Evolutionary conservation across 352 stramenopile species (phyloP).

Genomic region (Pythium graminicola): DNA sequence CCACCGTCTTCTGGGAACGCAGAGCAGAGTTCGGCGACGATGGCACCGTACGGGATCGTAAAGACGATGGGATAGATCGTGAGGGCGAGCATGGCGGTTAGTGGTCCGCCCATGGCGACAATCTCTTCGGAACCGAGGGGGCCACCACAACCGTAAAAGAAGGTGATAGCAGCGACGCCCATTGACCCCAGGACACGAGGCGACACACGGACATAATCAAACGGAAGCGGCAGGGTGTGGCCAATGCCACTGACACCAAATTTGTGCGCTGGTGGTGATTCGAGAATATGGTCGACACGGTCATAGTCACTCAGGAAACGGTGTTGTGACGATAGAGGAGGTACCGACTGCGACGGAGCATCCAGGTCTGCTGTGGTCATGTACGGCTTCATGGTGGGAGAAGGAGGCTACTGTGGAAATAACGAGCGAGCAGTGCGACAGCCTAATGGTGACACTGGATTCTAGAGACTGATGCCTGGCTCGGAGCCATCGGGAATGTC

Average conservation of each 20-base stretch:
- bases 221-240: constrained; percentile 1
- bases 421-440: too few species aligned
- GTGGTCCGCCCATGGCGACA: constrained; percentile 24
- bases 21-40: constrained; percentile 79
- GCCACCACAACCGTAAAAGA: background rate
- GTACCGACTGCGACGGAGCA: background rate
- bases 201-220: constrained; percentile 10
- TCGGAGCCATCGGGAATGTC: too few species aligned
- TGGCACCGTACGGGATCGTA: constrained; percentile 73
- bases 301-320: constrained; percentile 16
- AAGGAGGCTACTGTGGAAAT: too few species aligned
- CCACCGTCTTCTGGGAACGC: constrained; percentile 28
- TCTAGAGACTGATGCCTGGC: too few species aligned
- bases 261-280: constrained; percentile 10
- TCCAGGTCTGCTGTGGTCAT: background rate
- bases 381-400: constrained; percentile 12
- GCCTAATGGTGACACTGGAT: too few species aligned
- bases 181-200: constrained; percentile 4
- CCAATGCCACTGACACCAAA: background rate
- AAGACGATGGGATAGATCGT: constrained; percentile 77
- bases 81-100: constrained; percentile 67
- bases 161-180: background rate
- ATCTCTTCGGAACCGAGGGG: constrained; percentile 20
- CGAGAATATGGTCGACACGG: constrained; percentile 19
- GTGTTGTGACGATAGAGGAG: background rate